phyloP scores from a whole-genome alignment of 2,329 filamentous ascomycete species.

The Penicillium decumbens region DNA sequence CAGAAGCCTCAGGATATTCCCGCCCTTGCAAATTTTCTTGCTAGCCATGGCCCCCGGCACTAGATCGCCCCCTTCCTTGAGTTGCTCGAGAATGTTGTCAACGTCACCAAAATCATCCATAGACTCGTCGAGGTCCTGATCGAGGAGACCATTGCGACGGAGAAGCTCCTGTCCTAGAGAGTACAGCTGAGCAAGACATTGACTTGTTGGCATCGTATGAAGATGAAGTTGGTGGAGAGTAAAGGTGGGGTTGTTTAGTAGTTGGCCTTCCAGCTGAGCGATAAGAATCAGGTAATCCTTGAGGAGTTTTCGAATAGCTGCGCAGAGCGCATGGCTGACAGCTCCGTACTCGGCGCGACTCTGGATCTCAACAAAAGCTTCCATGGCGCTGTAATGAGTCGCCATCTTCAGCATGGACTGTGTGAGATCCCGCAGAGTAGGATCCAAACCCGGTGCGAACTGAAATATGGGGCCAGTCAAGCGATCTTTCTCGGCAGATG shows the following conservation, averaged over 20 bases:
- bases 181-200: constrained; percentile 89
- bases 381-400: constrained; percentile 84
- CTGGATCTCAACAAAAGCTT: constrained; percentile 90
- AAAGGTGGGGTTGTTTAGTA: constrained; percentile 80
- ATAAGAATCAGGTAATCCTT: constrained; percentile 93
- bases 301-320: constrained; percentile 83
- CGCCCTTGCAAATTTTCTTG: constrained; percentile 95
- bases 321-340: constrained; percentile 92
- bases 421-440: constrained; percentile 82
- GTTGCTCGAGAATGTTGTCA: constrained; percentile 85
- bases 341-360: constrained; percentile 88
- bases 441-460: constrained; percentile 78
- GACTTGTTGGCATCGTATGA: constrained; percentile 81
- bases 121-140: constrained; percentile 64
- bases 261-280: constrained; percentile 88
- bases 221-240: constrained; percentile 91
- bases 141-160: constrained; percentile 79
- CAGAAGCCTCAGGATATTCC: constrained; percentile 82
- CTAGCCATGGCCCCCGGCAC: constrained; percentile 71
- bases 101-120: constrained; percentile 76
- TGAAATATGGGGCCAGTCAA: constrained; percentile 76
- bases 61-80: constrained; percentile 81
- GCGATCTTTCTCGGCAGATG: constrained; percentile 77
- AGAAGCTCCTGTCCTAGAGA: constrained; percentile 81
- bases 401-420: constrained; percentile 89